Percentiles rank a stretch among this genome's conserved stretches.
Evolutionary conservation across 2,329 filamentous ascomycete species (phyloP).

Genomic region (Diplocarpon rosae): DNA sequence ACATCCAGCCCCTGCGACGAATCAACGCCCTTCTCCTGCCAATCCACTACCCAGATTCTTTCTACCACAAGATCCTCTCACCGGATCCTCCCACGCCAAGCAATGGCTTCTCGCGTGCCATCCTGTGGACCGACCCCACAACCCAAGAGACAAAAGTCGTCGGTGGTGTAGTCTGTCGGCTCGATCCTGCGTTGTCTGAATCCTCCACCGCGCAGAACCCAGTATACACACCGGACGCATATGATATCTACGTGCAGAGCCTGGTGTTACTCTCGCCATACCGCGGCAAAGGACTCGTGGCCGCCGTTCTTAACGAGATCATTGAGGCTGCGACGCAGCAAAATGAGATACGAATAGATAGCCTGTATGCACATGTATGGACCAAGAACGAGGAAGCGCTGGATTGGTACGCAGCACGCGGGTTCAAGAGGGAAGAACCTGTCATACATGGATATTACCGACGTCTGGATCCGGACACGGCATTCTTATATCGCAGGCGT

Average conservation of each 20-base stretch:
- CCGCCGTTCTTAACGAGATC: constrained; percentile 37
- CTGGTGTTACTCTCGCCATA: constrained; percentile 54
- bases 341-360: constrained; percentile 27
- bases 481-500: constrained; percentile 45
- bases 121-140: constrained; percentile 42
- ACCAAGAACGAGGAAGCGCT: constrained; percentile 53
- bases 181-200: constrained; percentile 36
- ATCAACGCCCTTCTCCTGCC: constrained; percentile 56
- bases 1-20: constrained; percentile 48
- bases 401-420: constrained; percentile 48
- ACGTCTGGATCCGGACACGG: constrained; percentile 48
- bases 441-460: constrained; percentile 48
- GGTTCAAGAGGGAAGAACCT: constrained; percentile 39
- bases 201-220: constrained; percentile 12
- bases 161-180: constrained; percentile 49
- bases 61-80: constrained; percentile 46
- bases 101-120: constrained; percentile 41
- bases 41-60: constrained; percentile 51
- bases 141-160: constrained; percentile 37
- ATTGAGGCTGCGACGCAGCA: constrained; percentile 26
- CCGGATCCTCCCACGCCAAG: constrained; percentile 33
- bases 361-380: constrained; percentile 57
- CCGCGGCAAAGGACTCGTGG: constrained; percentile 46
- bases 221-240: constrained; percentile 19
- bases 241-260: constrained; percentile 53